Evolutionary conservation across 2,329 filamentous ascomycete genomes (phyloP).

Genomic region (Fusarium pseudocircinatum): DNA sequence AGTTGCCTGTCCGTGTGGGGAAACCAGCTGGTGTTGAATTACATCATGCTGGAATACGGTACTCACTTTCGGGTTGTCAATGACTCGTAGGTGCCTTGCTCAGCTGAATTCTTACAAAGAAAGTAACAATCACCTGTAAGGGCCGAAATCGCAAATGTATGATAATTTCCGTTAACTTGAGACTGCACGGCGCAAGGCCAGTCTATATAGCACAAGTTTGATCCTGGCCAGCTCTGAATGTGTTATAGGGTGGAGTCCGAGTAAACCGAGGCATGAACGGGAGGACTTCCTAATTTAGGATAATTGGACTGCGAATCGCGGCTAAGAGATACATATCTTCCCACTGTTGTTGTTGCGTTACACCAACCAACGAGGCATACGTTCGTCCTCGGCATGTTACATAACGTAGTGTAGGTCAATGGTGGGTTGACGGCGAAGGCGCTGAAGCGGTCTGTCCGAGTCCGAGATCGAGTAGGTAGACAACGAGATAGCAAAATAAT

Average conservation of each 20-base stretch:
- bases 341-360: slow-evolving; percentile 11
- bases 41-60: slow-evolving; percentile 9
- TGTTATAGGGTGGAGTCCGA: slow-evolving; percentile 4
- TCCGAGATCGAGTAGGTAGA: background rate
- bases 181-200: background rate
- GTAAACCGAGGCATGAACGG: slow-evolving; percentile 31
- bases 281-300: slow-evolving; percentile 27
- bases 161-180: background rate
- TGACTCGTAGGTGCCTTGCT: background rate
- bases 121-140: background rate
- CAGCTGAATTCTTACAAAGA: background rate
- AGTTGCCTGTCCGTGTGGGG: slow-evolving; percentile 2
- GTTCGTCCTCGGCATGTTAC: slow-evolving; percentile 12
- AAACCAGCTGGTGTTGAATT: background rate
- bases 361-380: slow-evolving; percentile 12
- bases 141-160: background rate
- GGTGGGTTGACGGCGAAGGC: slow-evolving; percentile 13
- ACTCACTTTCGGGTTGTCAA: slow-evolving; percentile 14
- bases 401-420: slow-evolving; percentile 5
- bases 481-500: background rate
- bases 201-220: background rate
- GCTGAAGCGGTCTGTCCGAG: slow-evolving; percentile 5
- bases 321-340: background rate
- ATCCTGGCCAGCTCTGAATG: background rate
- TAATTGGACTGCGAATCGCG: slow-evolving; percentile 15